Evolutionary conservation across 2,329 filamentous ascomycete species (phyloP), one percentile per base, ranked within the genome.

Genomic region (Fusarium siculi): DNA sequence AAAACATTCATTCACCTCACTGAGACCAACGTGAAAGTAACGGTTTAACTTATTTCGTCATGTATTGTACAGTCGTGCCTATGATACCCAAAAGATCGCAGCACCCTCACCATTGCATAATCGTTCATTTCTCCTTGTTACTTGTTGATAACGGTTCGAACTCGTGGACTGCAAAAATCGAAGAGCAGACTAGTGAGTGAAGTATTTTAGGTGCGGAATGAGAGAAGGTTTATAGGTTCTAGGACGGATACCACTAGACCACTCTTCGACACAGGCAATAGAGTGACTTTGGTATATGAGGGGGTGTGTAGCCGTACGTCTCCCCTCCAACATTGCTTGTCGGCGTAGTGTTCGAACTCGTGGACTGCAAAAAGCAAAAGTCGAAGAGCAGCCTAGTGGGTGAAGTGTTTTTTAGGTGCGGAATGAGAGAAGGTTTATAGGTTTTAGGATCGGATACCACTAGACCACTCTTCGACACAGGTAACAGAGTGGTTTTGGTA

Each of bases 21-120:
- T 1, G 7, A 34, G 55, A 4, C 34, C 25, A 49, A 23, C 3
- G 4, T 30, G 8, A 55, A 39, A 63, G 30, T 39, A 49, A 11
- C 15, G 11, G 32, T 55, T 49, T 30, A 18, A 47, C 64, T 36
- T 23, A 23, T 67, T 74, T 72, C 47, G 25, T 44, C 60, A 75
- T 66, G 49, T 77, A 76, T 75, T 77, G 47, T 77, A 77, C 75
- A 77, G 55, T 75, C 62, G 52, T 77, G 53, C 70, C 55, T 69
- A 66, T 63, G 63, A 49, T 70, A 66, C 49, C 23, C 47, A 30
- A 28, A 30, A 63, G 28, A 30, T 42, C 32, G 25, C 21, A n/a
- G 21, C 40, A 21, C 16, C 47, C 16, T n/a, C 67, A 64, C 54
- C 53, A 66, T 28, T 18, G 9, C 46, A 37, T 76, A 74, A 49